These are phyloP conservation scores for Hansenula lynferdii DNA, from an alignment of 1,139 yeast genomes.

Conservation along the genomic window DNA sequence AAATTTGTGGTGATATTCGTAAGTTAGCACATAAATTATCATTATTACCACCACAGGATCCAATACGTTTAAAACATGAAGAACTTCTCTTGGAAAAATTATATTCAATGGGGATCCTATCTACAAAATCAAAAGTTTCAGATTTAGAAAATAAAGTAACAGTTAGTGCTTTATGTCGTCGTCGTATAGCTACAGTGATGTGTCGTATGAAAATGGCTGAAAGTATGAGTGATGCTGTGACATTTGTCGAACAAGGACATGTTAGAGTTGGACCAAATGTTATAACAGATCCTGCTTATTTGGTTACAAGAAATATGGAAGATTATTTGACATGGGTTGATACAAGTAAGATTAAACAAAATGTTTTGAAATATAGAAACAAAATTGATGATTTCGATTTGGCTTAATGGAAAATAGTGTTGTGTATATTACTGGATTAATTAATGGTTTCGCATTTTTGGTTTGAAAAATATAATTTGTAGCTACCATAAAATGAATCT, in stretches of 20 bases:
- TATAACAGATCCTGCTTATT: conserved; percentile 91
- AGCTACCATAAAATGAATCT: no score
- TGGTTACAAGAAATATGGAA: conserved; percentile 89
- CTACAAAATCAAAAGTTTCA: conserved; percentile 85
- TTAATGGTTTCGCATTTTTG: no score
- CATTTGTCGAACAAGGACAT: conserved; percentile 94
- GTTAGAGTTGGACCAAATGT: conserved; percentile 96
- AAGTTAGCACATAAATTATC: conserved; percentile 84
- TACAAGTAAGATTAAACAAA: conserved; percentile 85
- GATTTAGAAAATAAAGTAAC: conserved; percentile 88
- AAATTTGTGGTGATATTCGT: conserved; percentile 85
- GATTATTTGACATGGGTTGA: conserved; percentile 99
- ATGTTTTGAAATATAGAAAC: conserved; percentile 84
- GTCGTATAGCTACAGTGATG: conserved; percentile 94
- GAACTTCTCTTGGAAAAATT: conserved; percentile 80
- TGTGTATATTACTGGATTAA: no score
- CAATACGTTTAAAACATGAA: conserved; percentile 83
- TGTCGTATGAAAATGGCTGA: conserved; percentile 94
- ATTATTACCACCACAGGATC: conserved; percentile 78
- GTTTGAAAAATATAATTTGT: no score
- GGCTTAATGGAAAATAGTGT: no score
- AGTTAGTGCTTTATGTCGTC: conserved; percentile 86
- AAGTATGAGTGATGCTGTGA: conserved; percentile 81
- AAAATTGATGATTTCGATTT: conserved; percentile 75
- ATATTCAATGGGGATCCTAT: conserved; percentile 79